These are phyloP conservation scores for Aechmea fasciata DNA, from an alignment of 176 grass and related monocot genomes.

Conservation along the genomic window DNA sequence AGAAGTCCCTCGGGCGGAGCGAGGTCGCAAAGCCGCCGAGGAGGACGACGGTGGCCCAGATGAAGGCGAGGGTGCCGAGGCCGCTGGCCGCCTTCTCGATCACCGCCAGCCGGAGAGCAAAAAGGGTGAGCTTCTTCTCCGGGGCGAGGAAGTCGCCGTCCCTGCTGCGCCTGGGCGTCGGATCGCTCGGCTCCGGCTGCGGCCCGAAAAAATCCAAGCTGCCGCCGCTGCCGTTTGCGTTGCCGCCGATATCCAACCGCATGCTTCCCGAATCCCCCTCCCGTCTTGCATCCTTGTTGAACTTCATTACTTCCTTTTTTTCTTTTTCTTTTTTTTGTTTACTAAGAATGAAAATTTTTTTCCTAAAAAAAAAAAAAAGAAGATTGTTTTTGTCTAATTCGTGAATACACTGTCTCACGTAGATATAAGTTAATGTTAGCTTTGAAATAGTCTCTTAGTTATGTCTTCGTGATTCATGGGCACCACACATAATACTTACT, in stretches of 20 bases:
- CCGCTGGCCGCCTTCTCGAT: constrained; percentile 47
- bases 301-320: background rate
- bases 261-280: background rate
- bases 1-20: constrained; percentile 32
- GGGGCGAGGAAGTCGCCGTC: constrained; percentile 11
- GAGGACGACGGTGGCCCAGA: constrained; percentile 59
- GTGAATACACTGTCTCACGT: no score
- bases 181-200: background rate
- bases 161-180: background rate
- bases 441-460: no score
- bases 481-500: no score
- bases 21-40: constrained; percentile 42
- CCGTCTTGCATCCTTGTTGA: background rate
- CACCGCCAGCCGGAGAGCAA: constrained; percentile 47
- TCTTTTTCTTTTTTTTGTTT: no score
- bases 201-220: constrained; percentile 7
- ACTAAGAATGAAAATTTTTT: no score
- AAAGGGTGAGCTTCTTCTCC: constrained; percentile 50
- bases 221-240: background rate
- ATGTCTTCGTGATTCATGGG: no score
- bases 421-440: no score
- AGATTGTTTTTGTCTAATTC: no score
- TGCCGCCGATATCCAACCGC: background rate
- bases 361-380: no score
- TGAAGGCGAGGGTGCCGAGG: constrained; percentile 41